phyloP scores from a whole-genome alignment of 148 eudicot genomes.

The Cornus suecica region DNA sequence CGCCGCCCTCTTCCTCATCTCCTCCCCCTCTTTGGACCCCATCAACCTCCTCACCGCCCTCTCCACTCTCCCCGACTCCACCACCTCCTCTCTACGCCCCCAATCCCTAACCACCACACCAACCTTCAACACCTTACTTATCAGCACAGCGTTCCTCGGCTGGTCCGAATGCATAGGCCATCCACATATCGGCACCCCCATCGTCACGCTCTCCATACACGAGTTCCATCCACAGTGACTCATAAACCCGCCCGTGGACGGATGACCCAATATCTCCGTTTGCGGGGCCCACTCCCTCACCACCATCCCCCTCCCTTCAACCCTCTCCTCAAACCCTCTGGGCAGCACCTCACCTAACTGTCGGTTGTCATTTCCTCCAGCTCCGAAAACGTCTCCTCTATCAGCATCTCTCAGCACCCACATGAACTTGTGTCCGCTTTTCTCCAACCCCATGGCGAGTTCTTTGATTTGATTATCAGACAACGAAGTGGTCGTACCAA shows the following conservation, averaged over 20 bases:
- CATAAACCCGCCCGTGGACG: slow-evolving; percentile 3
- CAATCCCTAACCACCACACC: background rate
- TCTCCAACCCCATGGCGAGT: slow-evolving; percentile 9
- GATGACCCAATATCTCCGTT: background rate
- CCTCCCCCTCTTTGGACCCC: background rate
- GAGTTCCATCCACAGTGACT: slow-evolving; percentile 13
- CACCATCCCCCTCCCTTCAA: background rate
- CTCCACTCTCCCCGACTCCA: background rate
- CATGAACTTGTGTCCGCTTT: slow-evolving; percentile 11
- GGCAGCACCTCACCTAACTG: background rate
- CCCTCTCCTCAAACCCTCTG: background rate
- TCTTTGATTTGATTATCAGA: slow-evolving; percentile 10
- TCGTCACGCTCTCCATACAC: background rate
- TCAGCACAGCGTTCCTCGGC: background rate
- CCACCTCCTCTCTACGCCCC: slow-evolving; percentile 2
- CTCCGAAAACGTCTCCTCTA: background rate
- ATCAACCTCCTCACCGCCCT: background rate
- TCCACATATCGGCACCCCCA: background rate
- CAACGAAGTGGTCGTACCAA: slow-evolving; percentile 4
- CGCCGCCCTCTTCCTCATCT: background rate
- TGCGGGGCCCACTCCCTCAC: slow-evolving; percentile 9
- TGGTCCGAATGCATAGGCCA: slow-evolving; percentile 13
- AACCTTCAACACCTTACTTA: background rate
- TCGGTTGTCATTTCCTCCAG: background rate
- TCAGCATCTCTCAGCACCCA: slow-evolving; percentile 11